Base-by-base conservation (phyloP, 495 filamentous ascomycete genomes). In the Podospora anserina region DNA sequence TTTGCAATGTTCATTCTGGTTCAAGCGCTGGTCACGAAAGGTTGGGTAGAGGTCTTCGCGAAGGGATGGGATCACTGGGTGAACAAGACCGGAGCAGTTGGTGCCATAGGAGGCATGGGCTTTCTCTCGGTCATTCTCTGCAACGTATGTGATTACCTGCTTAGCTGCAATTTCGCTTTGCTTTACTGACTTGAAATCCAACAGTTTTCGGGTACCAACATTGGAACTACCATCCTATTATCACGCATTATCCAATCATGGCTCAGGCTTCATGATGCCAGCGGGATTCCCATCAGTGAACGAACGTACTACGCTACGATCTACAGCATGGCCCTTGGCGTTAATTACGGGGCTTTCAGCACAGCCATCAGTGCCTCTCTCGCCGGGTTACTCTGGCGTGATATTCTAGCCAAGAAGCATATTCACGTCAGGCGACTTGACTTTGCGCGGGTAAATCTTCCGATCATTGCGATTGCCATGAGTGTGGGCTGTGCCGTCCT, bases 41-140 rank as follows among this genome's bases (percentile, higher is more conserved):
- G 88, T 18, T 90, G 88, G 88, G 86, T 91, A 0, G 80, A 81
- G 0, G 86, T 90, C 3, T 90, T 90, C 70, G 88, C 88, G 0
- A 82, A 87, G 69, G 88, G 88, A 19, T 91, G 88, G 88, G 83
- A 89, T 67, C 84, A 86, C 61, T 90, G 88, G 88, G 88, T 90
- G 13, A 78, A 79, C 28, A 88, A 82, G 71, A 90, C 88, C 6
- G 88, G 87, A 4, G 87, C 86, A 0, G 78, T 90, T 2, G 88
- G 88, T 9, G 83, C 83, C 5, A 80, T 90, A 65, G 88, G 86
- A 11, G 88, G 88, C 5, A 91, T 91, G 88, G 88, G 80, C 0
- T 88, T 91, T 65, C 71, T 91, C 5, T 89, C 87, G 9, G 87
- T 89, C 3, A 81, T 90, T 61, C 76, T 91, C 9, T 90, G 88